A percentile compares a stretch with the other conserved stretches of the same genome.
Evolutionary conservation across 2,329 filamentous ascomycete species (phyloP).

Genomic region (Metarhizium sp.): DNA sequence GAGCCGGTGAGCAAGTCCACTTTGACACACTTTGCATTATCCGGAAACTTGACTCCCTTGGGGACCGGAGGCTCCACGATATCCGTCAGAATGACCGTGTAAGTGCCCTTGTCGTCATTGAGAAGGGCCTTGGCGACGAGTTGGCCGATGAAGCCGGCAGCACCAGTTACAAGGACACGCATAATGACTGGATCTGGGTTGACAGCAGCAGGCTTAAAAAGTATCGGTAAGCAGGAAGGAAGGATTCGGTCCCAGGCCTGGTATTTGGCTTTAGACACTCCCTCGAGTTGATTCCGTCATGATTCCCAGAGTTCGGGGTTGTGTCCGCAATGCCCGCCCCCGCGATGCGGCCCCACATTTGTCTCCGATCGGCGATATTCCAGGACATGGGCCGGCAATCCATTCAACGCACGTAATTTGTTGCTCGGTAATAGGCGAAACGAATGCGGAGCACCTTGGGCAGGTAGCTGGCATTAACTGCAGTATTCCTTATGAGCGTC

Average conservation of each 20-base stretch:
- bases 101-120: slow-evolving; percentile 16
- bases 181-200: background rate
- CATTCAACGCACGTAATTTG: background rate
- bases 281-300: background rate
- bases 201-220: background rate
- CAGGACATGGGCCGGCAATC: background rate
- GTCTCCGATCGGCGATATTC: background rate
- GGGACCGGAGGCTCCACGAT: slow-evolving; percentile 41
- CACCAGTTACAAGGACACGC: slow-evolving; percentile 47
- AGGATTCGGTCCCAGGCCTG: background rate
- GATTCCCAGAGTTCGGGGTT: background rate
- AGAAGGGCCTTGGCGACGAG: slow-evolving; percentile 45
- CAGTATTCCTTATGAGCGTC: background rate
- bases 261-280: background rate
- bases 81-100: slow-evolving; percentile 45
- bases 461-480: background rate
- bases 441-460: background rate
- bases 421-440: background rate
- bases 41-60: slow-evolving; percentile 17
- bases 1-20: slow-evolving; percentile 7
- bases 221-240: no score
- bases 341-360: background rate
- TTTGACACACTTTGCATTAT: slow-evolving; percentile 10
- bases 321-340: background rate
- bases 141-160: slow-evolving; percentile 51